Percentiles rank a stretch among this genome's conserved stretches.
phyloP scores from a whole-genome alignment of 352 stramenopile species.

The Phytopythium helicoides region DNA sequence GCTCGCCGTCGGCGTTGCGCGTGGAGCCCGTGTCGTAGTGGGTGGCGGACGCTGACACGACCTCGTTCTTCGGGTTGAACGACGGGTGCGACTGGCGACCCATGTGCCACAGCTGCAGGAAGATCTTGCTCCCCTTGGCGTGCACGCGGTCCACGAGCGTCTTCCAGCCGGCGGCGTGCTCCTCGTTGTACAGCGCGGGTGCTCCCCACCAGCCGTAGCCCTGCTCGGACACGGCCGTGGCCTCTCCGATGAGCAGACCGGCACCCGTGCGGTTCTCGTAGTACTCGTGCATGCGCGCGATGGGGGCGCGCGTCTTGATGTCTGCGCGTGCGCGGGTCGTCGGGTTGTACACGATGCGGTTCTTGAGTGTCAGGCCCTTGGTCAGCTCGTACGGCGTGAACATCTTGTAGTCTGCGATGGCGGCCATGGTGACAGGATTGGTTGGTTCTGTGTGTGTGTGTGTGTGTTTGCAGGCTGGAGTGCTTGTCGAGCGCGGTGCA shows the following conservation, averaged over 20 bases:
- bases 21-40: constrained; percentile 22
- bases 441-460: too few species aligned
- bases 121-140: too few species aligned
- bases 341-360: constrained; percentile 47
- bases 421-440: too few species aligned
- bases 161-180: too few species aligned
- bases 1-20: constrained; percentile 19
- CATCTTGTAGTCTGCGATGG: constrained; percentile 39
- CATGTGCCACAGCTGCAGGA: too few species aligned
- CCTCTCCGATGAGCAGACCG: constrained; percentile 67
- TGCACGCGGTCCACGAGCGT: too few species aligned
- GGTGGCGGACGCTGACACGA: constrained; percentile 46
- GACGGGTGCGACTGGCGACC: too few species aligned
- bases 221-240: constrained; percentile 36
- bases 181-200: constrained; percentile 34
- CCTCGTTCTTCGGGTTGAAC: too few species aligned
- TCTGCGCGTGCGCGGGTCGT: constrained; percentile 40
- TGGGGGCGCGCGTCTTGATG: constrained; percentile 23
- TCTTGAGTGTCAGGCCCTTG: constrained; percentile 36
- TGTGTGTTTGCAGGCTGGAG: too few species aligned
- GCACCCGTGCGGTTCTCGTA: constrained; percentile 57
- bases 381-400: constrained; percentile 36
- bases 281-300: constrained; percentile 49
- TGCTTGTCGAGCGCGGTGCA: too few species aligned
- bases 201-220: constrained; percentile 30